Base-by-base conservation (phyloP, 2,329 filamentous ascomycete genomes). In the Plenodomus tracheiphilus region DNA sequence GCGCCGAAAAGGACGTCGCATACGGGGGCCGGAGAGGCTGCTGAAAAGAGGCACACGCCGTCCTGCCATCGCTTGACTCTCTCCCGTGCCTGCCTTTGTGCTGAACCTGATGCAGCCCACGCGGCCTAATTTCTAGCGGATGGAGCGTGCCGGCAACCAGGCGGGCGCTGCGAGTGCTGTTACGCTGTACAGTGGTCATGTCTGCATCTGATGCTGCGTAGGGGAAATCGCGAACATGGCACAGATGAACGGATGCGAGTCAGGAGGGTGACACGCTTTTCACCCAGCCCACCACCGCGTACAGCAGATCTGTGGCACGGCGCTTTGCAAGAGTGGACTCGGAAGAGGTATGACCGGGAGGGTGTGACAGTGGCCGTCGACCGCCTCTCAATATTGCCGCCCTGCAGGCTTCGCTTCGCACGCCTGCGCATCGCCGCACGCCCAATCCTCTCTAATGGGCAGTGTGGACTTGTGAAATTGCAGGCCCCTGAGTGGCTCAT, bases 61-160 rank as follows among this genome's bases (percentile, higher is more conserved):
- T 53, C 50, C 53, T 56, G 58, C 58, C 61, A 61, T 58, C 49
- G 54, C 43, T 46, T 46, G 39, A 42, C 51, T 55, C 51, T 47
- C 49, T 66, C 58, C 64, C 66, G 66, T 68, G 67, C 62, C 65
- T 69, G 65, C 66, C 68, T 50, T 57, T 38, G 53, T 48, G 51
- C 60, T 68, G 66, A 69, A 69, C 65, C 65, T 52, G 56, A 54
- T 53, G 52, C 57, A 55, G 53, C 41, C 58, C 43, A 59, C 58
- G 58, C 61, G 55, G 59, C 57, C 64, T 50, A 47, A 39, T 17
- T 49, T 34, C 44, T 61, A 56, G 60, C 43, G 44, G 48, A 44
- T 57, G 58, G 56, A 61, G 51, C 45, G 41, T 48, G 43, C 52
- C 51, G 53, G 53, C 41, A 35, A 39, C 51, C 45, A 53, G 56